Evolutionary conservation across 2,329 filamentous ascomycete species (phyloP).

Genomic region (Phaeosphaeria sp.): DNA sequence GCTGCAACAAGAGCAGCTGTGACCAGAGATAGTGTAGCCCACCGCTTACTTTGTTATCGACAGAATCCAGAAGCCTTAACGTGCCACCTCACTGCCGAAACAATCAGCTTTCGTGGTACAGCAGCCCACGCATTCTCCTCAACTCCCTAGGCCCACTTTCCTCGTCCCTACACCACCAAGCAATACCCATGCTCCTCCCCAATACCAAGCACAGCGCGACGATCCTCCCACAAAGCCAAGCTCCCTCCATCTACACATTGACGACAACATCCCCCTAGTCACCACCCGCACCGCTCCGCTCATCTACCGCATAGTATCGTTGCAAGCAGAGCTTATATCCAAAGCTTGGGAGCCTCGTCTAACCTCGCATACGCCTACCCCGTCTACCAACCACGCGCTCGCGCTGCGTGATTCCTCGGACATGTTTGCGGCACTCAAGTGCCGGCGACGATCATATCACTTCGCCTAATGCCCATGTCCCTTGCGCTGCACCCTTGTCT

Average conservation of each 20-base stretch:
- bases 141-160: neutral
- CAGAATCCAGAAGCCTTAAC: neutral
- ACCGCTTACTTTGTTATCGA: neutral
- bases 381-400: conserved; percentile 1
- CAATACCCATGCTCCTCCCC: no score
- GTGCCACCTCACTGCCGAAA: neutral
- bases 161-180: neutral
- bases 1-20: no score
- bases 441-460: conserved; percentile 2
- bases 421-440: conserved; percentile 1
- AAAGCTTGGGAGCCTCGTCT: no score
- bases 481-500: neutral
- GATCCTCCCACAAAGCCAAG: neutral
- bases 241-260: neutral
- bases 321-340: no score
- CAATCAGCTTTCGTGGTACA: neutral
- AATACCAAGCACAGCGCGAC: neutral
- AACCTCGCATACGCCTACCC: no score
- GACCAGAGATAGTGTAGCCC: no score
- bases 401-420: neutral
- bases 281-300: neutral
- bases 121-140: no score
- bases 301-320: neutral
- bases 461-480: neutral
- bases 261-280: neutral